Evolutionary conservation across 352 stramenopile genomes (phyloP).

Genomic region (Phytophthora pisi): DNA sequence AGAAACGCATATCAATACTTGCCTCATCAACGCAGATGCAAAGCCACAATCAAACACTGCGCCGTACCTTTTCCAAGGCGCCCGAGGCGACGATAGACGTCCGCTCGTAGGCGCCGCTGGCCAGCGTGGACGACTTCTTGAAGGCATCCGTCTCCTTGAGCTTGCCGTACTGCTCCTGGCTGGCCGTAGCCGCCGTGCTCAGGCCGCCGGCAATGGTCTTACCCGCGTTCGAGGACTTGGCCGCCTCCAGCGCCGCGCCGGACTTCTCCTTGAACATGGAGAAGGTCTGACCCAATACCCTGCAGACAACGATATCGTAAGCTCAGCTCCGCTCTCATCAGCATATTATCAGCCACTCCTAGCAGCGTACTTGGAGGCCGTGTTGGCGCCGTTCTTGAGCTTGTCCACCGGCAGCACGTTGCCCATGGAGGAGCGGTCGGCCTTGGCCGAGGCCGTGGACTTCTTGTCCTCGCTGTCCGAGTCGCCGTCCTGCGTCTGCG

Average conservation of each 20-base stretch:
- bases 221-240: slow-evolving; percentile 81
- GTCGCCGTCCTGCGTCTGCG: slow-evolving; percentile 36
- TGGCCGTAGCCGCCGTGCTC: slow-evolving; percentile 61
- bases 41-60: background rate
- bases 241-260: slow-evolving; percentile 66
- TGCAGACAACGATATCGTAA: slow-evolving; percentile 25
- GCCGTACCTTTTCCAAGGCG: slow-evolving; percentile 67
- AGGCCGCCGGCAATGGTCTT: slow-evolving; percentile 68
- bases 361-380: slow-evolving; percentile 66
- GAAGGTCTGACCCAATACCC: slow-evolving; percentile 72
- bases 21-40: background rate
- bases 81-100: slow-evolving; percentile 71
- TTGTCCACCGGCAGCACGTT: slow-evolving; percentile 89
- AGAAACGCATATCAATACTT: slow-evolving; percentile 14
- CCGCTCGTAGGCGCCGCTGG: slow-evolving; percentile 62
- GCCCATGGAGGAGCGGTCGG: slow-evolving; percentile 63
- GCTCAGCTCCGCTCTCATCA: background rate
- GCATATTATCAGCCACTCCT: background rate
- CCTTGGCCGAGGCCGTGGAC: slow-evolving; percentile 53
- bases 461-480: slow-evolving; percentile 48
- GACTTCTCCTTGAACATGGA: slow-evolving; percentile 81
- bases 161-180: slow-evolving; percentile 80
- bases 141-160: slow-evolving; percentile 86
- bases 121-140: slow-evolving; percentile 79
- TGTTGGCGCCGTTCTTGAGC: slow-evolving; percentile 88